A percentile compares a stretch with the other conserved stretches of the same genome.
Conservation (phyloP, 805 yeast genomes). For the Candida anglica region DNA sequence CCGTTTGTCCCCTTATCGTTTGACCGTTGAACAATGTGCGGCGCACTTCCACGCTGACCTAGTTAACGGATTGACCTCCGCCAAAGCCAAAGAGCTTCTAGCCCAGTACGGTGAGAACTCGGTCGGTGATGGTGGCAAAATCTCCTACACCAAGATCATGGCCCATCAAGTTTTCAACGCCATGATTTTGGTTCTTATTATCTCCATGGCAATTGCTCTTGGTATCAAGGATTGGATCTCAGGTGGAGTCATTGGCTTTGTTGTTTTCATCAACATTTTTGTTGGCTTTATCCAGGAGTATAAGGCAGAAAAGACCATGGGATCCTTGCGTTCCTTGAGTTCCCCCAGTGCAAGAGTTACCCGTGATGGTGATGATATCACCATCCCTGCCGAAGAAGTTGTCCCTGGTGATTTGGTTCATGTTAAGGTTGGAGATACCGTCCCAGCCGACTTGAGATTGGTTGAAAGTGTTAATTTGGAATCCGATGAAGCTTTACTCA, state of each 20-base stretch:
- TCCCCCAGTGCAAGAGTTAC: slow-evolving; percentile 45
- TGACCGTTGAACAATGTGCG: slow-evolving; percentile 33
- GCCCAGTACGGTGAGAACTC: slow-evolving; percentile 19
- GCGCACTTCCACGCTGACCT: slow-evolving; percentile 36
- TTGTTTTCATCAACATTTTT: slow-evolving; percentile 41
- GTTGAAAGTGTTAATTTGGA: slow-evolving; percentile 32
- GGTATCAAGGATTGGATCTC: slow-evolving; percentile 38
- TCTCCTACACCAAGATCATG: slow-evolving; percentile 23
- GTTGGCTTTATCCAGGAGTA: slow-evolving; percentile 50
- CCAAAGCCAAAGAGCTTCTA: slow-evolving; percentile 10
- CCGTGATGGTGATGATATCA: slow-evolving; percentile 34
- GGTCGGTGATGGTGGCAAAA: slow-evolving; percentile 26
- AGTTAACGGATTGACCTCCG: slow-evolving; percentile 43
- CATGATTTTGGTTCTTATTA: slow-evolving; percentile 34
- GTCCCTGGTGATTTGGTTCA: slow-evolving; percentile 43
- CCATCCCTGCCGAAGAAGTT: slow-evolving; percentile 38
- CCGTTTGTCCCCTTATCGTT: slow-evolving; percentile 33
- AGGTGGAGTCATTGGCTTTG: slow-evolving; percentile 44
- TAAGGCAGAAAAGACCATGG: slow-evolving; percentile 49
- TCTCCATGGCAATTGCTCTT: slow-evolving; percentile 34
- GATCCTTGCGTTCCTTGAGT: slow-evolving; percentile 43
- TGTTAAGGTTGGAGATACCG: slow-evolving; percentile 37
- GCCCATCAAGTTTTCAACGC: slow-evolving; percentile 38
- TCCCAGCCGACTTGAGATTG: slow-evolving; percentile 42
- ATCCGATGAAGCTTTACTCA: slow-evolving; percentile 42